Base-by-base conservation (phyloP, 2,329 filamentous ascomycete genomes). In the Ascochyta lentis region DNA sequence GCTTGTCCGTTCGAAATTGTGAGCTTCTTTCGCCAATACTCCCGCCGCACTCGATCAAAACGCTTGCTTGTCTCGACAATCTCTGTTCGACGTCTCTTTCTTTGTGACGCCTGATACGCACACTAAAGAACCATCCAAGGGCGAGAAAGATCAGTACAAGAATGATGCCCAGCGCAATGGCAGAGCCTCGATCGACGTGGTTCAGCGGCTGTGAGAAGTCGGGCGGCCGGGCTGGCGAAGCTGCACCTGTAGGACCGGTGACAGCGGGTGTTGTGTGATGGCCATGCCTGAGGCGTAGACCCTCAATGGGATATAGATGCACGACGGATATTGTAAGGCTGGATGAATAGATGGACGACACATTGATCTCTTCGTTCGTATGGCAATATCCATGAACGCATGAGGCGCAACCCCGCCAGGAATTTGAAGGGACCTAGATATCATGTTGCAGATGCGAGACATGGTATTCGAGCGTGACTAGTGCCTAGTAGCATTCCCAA, bases 371-470 rank as follows among this genome's bases (percentile, higher is more conserved):
- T 16, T 26, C 16, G 8, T 5, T 41, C 22, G 6, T 24, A 13
- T 6, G 24, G 15, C 5, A 7, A 16, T 33, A 35, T 26, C 13
- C 27, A 29, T 19, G 39, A 15, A 5, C 24, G 19, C 16, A 33
- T 7, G 16, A 29, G 23, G 13, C 29, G 24, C 23, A 37, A n/a
- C 35, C 45, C 33, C 39, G 27, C 51, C n/a, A 33, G 13, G 10
- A n/a, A 29, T 6, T 29, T 15, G 16, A 24, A 27, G 37, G 24
- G 12, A 43, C 29, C 47, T 48, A 37, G 49, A 46, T 26, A 49
- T 52, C 50, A 45, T 42, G 35, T 31, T 49, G 46, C 41, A 54
- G 37, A 35, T 48, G 46, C 33, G 43, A 47, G 40, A 23, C 22
- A 13, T 48, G 49, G 41, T 39, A 45, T 3, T 29, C 45, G 31